Base-by-base conservation (phyloP, 805 yeast genomes). In the Cyberlindnera americana region DNA sequence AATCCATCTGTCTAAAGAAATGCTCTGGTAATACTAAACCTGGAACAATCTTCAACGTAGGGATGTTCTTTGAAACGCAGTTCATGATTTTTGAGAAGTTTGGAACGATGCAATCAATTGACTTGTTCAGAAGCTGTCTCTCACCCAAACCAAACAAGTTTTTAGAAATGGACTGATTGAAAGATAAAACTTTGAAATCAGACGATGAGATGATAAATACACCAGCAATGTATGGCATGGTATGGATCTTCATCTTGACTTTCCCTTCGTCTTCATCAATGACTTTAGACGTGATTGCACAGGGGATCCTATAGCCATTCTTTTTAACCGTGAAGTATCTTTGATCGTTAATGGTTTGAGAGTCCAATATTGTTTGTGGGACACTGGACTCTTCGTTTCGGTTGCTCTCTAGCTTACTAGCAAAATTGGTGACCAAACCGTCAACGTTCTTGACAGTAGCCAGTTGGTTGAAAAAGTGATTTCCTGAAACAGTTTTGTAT, bases 21-120 rank as follows among this genome's bases (percentile, higher is more conserved):
- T 89, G 96, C 60, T 90, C 98, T 0, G 97, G 95, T 11, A 90
- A 65, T 0, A 90, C 96, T 36, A 86, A 62, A 1, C 96, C 96
- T 0, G 83, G 76, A 23, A 62, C 46, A 13, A 70, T 54, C 41
- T 57, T 61, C 45, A 75, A 44, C 15, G 62, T 53, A 19, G 72
- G 67, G 47, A 67, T 66, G 23, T 70, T 65, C 6, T 36, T 44
- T 13, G 37, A 36, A 16, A 66, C 58, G 29, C 52, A 59, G 5
- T 53, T 46, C 36, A 70, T 56, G 6, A 67, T 53, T 13, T 62
- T 59, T 3, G 72, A 56, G 53, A 88, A 87, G 14, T 71, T 64
- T 6, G 95, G 95, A 19, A 88, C 67, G 15, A 88, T 63, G 5
- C 52, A 59, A 47, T 78, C 75, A 9, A 88, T 73, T 3, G 75